These are phyloP conservation scores for Hyparrhenia diplandra DNA, from an alignment of 176 grass and related monocot species.

Conservation along the genomic window DNA sequence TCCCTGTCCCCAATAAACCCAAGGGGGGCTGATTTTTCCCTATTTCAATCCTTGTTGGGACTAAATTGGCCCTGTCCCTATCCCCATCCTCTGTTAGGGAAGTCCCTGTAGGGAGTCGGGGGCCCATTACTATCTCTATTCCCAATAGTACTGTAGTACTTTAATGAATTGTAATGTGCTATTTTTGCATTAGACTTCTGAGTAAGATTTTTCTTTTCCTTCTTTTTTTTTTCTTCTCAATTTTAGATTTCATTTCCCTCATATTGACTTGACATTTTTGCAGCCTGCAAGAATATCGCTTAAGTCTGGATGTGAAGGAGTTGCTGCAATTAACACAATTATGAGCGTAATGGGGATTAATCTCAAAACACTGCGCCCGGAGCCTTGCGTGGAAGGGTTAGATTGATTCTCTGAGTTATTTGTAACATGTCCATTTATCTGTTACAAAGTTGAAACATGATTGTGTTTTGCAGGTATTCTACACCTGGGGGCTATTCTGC, in stretches of 20 bases:
- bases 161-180: not conserved
- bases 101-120: no score
- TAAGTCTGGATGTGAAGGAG: constrained; percentile 83
- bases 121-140: no score
- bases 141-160: not conserved
- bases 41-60: no score
- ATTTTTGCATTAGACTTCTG: not conserved
- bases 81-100: no score
- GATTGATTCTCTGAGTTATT: constrained; percentile 23
- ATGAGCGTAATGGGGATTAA: constrained; percentile 99
- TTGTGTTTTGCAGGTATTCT: constrained; percentile 57
- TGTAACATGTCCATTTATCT: not conserved
- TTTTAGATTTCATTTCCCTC: not conserved
- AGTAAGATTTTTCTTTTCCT: not conserved
- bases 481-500: constrained; percentile 97
- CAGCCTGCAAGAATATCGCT: constrained; percentile 88
- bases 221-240: not conserved
- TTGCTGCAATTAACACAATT: constrained; percentile 96
- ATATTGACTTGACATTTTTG: constrained; percentile 17
- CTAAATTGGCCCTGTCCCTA: no score
- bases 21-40: no score
- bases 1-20: no score
- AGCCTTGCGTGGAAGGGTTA: constrained; percentile 91
- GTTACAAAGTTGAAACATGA: constrained; percentile 11
- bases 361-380: constrained; percentile 79